phyloP scores from a whole-genome alignment of 805 yeast genomes.

The Candida parachauliodes region DNA sequence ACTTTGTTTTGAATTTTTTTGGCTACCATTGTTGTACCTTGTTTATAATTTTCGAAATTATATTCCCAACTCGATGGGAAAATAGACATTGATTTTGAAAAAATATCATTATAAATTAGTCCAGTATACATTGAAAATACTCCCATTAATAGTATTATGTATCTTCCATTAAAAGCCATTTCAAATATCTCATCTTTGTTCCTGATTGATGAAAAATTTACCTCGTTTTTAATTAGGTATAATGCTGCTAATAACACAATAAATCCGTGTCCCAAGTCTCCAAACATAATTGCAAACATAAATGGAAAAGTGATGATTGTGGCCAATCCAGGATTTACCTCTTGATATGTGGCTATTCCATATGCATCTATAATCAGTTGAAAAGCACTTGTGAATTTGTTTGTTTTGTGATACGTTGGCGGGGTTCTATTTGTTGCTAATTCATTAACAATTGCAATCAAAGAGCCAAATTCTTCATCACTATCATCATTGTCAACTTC shows the following conservation, averaged over 20 bases:
- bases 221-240: conserved; percentile 53
- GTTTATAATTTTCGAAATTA: conserved; percentile 58
- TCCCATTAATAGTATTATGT: conserved; percentile 69
- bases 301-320: conserved; percentile 75
- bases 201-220: conserved; percentile 45
- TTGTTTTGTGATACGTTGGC: conserved; percentile 67
- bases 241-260: conserved; percentile 55
- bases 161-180: conserved; percentile 72
- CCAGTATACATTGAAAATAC: conserved; percentile 72
- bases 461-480: conserved; percentile 17
- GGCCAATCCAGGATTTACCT: conserved; percentile 72
- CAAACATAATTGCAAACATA: conserved; percentile 82
- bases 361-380: conserved; percentile 75
- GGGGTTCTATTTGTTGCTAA: conserved; percentile 64
- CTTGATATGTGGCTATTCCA: conserved; percentile 72
- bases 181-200: conserved; percentile 72
- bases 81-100: conserved; percentile 66
- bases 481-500: conserved; percentile 9
- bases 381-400: conserved; percentile 66
- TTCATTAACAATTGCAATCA: conserved; percentile 50
- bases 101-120: conserved; percentile 66
- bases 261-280: conserved; percentile 78
- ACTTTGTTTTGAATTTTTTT: conserved; percentile 40
- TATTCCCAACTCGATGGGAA: conserved; percentile 71
- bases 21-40: conserved; percentile 50